Percentiles rank a stretch among this genome's conserved stretches.
Conservation (phyloP, 495 filamentous ascomycete genomes). For the Neurospora sp. region DNA sequence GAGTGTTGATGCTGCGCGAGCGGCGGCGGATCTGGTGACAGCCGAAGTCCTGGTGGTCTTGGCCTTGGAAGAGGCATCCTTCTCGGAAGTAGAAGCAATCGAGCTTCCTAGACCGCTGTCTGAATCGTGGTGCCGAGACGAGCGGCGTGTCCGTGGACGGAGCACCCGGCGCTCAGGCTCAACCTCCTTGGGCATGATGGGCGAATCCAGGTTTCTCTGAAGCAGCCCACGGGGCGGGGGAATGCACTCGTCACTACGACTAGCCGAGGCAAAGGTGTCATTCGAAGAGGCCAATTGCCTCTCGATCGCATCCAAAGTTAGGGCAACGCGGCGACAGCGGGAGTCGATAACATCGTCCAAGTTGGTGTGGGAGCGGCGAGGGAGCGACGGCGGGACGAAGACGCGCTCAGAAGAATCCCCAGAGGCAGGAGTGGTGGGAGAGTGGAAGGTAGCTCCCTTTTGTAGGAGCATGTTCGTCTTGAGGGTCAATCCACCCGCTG, state of each 20-base stretch:
- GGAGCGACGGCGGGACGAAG: constrained; percentile 42
- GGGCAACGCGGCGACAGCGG: constrained; percentile 42
- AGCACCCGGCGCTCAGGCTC: constrained; percentile 34
- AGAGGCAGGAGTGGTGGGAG: constrained; percentile 35
- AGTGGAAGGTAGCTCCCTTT: constrained; percentile 58
- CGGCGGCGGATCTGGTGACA: constrained; percentile 41
- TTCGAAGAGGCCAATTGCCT: constrained; percentile 28
- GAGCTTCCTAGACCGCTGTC: constrained; percentile 54
- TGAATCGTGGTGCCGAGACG: constrained; percentile 45
- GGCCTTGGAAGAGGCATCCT: constrained; percentile 16
- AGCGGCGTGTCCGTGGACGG: constrained; percentile 40
- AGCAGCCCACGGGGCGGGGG: constrained; percentile 43
- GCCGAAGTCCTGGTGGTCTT: constrained; percentile 27
- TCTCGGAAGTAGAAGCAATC: constrained; percentile 33
- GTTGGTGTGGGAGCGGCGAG: constrained; percentile 51
- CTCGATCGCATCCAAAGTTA: constrained; percentile 41
- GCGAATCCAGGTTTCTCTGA: constrained; percentile 32
- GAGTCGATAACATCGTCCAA: constrained; percentile 52
- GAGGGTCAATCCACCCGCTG: constrained; percentile 34
- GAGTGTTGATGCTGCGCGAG: constrained; percentile 25
- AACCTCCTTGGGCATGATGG: constrained; percentile 29
- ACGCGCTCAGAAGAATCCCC: constrained; percentile 25
- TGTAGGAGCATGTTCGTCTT: constrained; percentile 45
- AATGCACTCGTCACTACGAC: constrained; percentile 31
- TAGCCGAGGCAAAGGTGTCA: constrained; percentile 22